Conservation (phyloP, 257 asterid species). For the Capsicum chinense region DNA sequence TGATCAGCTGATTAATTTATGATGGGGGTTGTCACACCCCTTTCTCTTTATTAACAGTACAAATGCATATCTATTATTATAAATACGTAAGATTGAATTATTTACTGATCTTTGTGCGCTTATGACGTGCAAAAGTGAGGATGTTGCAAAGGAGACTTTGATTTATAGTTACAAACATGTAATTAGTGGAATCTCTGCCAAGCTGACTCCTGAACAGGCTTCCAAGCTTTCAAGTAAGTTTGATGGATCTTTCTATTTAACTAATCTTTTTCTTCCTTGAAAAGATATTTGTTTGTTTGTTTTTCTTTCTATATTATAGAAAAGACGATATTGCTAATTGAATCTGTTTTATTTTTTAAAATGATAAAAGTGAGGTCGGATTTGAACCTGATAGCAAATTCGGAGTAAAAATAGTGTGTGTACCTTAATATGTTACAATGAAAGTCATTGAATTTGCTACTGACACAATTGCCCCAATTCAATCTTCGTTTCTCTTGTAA, state of each 20-base stretch:
- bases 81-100: not conserved
- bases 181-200: constrained; percentile 36
- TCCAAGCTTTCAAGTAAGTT: constrained; percentile 33
- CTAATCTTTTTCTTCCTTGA: not conserved
- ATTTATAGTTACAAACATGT: constrained; percentile 32
- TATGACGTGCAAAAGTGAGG: constrained; percentile 32
- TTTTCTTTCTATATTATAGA: not conserved
- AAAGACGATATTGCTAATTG: not conserved
- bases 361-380: not conserved
- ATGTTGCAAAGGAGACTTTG: constrained; percentile 34
- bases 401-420: no score
- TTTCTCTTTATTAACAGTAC: not conserved
- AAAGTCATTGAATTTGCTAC: no score
- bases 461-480: no score
- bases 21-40: not conserved
- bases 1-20: constrained; percentile 3
- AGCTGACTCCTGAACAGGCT: constrained; percentile 38
- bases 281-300: not conserved
- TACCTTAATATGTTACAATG: no score
- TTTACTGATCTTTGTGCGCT: not conserved
- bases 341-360: not conserved
- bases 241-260: not conserved
- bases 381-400: not conserved
- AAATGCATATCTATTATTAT: no score
- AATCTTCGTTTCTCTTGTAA: no score